These are phyloP conservation scores for Paracoccidioides lutzii DNA, from an alignment of 2,329 filamentous ascomycete species.

Conservation along the genomic window DNA sequence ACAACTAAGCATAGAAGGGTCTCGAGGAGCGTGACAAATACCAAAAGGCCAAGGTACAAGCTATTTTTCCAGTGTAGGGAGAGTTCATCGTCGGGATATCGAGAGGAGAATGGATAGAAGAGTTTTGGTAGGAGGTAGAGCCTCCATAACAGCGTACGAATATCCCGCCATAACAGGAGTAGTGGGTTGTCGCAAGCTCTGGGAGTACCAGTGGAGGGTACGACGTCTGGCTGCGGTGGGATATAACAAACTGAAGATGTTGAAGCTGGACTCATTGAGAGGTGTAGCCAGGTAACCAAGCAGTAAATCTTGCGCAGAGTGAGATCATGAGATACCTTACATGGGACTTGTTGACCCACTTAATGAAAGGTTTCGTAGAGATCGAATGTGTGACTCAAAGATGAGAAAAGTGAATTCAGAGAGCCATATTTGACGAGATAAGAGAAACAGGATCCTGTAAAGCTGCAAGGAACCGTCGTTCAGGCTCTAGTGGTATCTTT, in stretches of 20 bases:
- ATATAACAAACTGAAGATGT: constrained; percentile 6
- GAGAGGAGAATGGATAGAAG: constrained; percentile 3
- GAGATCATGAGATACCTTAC: too few relatives aligned
- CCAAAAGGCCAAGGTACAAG: constrained; percentile 5
- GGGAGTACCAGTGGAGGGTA: constrained; percentile 6
- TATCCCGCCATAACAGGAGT: constrained; percentile 5
- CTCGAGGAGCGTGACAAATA: constrained; percentile 5
- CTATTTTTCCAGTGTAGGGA: constrained; percentile 4
- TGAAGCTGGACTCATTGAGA: background rate
- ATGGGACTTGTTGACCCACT: too few relatives aligned
- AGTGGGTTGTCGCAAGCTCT: constrained; percentile 10
- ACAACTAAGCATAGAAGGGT: constrained; percentile 2
- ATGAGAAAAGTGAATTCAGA: too few relatives aligned
- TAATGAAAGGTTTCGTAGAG: too few relatives aligned
- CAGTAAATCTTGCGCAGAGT: too few relatives aligned
- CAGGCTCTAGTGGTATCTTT: too few relatives aligned
- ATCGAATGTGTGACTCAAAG: too few relatives aligned
- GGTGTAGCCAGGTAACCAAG: too few relatives aligned
- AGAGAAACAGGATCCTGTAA: too few relatives aligned
- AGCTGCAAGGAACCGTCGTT: too few relatives aligned
- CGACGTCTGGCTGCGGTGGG: constrained; percentile 9
- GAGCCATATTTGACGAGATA: too few relatives aligned
- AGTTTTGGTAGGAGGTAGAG: constrained; percentile 9
- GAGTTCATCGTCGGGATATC: constrained; percentile 7
- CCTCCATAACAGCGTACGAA: constrained; percentile 5